Evolutionary conservation across 495 filamentous ascomycete genomes (phyloP), one percentile per base, ranked within the genome.

Genomic region (Podospora pseudocomata): DNA sequence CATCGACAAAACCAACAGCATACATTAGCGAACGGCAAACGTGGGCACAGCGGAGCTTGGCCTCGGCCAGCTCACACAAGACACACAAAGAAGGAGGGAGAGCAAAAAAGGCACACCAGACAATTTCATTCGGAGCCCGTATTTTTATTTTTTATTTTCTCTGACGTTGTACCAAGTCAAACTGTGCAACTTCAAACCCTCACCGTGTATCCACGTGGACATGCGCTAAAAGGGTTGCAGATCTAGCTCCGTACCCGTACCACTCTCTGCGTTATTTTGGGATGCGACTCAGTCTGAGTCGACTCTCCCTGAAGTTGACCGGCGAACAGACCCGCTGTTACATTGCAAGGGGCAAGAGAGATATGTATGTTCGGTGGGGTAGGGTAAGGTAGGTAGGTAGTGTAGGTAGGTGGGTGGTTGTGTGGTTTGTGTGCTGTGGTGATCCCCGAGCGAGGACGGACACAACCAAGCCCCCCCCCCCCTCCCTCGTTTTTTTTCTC

Each of bases 171-270:
- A 58, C 55, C n/a, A 4, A 49, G 39, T 49, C 39, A 58, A 19
- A 58, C n/a, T 58, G 55, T 58, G 13, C 55, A 58, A 58, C 55
- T n/a, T 15, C 7, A 18, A 58, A 26, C n/a, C 55, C 55, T 49
- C 39, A 26, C 55, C 15, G 55, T 58, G 55, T 19, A 58, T 58
- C 15, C 55, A 58, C 55, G 55, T 58, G 55, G 55, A 58, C 55
- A 20, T 58, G 55, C 55, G 55, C 55, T 58, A 58, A 49, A 49
- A 58, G 55, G 55, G 55, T 58, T 58, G 55, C 55, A 58, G 39
- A 58, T 58, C 55, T 58, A 15, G 55, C 55, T 58, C 55, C 55
- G 55, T 58, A 58, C 55, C 55, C 39, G 39, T 49, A 49, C 39
- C 39, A 58, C 55, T 58, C 23, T 23, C n/a, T 58, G 55, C 23